Evolutionary conservation across 2,329 filamentous ascomycete species (phyloP).

Genomic region (Dactylellina leptospora): DNA sequence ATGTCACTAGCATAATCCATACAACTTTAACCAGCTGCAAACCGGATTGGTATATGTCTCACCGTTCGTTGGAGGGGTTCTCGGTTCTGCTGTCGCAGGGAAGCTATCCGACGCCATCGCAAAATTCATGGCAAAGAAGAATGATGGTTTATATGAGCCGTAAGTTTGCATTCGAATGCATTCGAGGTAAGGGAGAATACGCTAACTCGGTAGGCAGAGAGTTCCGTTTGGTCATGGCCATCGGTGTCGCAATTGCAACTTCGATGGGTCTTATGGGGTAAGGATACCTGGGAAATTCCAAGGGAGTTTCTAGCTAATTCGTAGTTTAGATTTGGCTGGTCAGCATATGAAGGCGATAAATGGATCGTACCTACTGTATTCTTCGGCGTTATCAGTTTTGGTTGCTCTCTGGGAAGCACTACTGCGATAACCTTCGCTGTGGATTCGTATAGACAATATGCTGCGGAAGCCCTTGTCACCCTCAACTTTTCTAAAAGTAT

Average conservation of each 20-base stretch:
- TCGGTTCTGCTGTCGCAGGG: constrained; percentile 91
- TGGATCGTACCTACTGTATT: constrained; percentile 96
- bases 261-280: constrained; percentile 83
- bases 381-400: constrained; percentile 91
- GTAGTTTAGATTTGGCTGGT: constrained; percentile 78
- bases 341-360: constrained; percentile 73
- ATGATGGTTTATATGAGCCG: constrained; percentile 93
- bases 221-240: constrained; percentile 86
- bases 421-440: constrained; percentile 94
- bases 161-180: neutral
- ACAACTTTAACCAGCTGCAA: constrained; percentile 82
- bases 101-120: constrained; percentile 87
- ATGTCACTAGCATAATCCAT: constrained; percentile 64
- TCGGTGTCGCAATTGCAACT: constrained; percentile 80
- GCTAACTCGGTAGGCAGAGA: constrained; percentile 63
- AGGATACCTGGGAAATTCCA: neutral
- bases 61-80: constrained; percentile 84
- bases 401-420: constrained; percentile 86
- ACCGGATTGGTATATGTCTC: constrained; percentile 89
- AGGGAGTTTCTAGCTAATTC: neutral
- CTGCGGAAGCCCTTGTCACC: constrained; percentile 91
- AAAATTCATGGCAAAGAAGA: constrained; percentile 79
- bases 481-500: constrained; percentile 89
- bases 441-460: constrained; percentile 91
- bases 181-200: neutral